Evolutionary conservation across 257 asterid genomes (phyloP).

Genomic region (Oldenlandia corymbosa): DNA sequence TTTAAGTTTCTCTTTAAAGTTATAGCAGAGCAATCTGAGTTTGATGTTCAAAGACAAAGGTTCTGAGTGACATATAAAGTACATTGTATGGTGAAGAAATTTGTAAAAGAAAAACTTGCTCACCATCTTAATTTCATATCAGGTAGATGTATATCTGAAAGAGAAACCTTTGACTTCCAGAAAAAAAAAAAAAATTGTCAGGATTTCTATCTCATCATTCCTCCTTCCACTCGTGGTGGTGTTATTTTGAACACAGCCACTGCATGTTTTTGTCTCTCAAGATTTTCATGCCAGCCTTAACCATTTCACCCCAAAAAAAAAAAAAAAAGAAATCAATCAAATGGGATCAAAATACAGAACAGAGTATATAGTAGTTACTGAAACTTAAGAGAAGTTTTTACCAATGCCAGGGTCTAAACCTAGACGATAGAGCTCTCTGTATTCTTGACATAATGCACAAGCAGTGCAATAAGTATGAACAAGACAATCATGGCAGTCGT

Average conservation of each 20-base stretch:
- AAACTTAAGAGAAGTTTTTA: not conserved
- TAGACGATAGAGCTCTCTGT: constrained; percentile 7
- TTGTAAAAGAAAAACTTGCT: not conserved
- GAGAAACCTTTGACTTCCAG: not conserved
- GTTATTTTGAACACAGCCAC: constrained; percentile 15
- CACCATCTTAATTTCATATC: not conserved
- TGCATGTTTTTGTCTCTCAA: constrained; percentile 16
- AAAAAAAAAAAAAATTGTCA: too few species aligned
- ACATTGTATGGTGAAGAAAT: not conserved
- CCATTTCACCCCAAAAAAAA: not conserved
- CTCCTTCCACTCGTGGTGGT: constrained; percentile 18
- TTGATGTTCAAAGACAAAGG: not conserved
- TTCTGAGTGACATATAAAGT: not conserved
- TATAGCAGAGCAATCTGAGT: not conserved
- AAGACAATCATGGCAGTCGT: constrained; percentile 5
- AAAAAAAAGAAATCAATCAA: not conserved
- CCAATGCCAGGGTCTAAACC: constrained; percentile 13
- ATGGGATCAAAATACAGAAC: not conserved
- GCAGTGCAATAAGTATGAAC: constrained; percentile 5
- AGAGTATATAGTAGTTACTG: not conserved
- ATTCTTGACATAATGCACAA: constrained; percentile 8
- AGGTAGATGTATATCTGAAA: not conserved
- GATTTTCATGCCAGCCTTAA: constrained; percentile 19
- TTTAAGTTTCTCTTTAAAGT: not conserved
- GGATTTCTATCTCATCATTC: constrained; percentile 13